Percentiles rank a stretch among this genome's conserved stretches.
phyloP scores from a whole-genome alignment of 2,329 filamentous ascomycete genomes.

The Xylariaceae sp. region DNA sequence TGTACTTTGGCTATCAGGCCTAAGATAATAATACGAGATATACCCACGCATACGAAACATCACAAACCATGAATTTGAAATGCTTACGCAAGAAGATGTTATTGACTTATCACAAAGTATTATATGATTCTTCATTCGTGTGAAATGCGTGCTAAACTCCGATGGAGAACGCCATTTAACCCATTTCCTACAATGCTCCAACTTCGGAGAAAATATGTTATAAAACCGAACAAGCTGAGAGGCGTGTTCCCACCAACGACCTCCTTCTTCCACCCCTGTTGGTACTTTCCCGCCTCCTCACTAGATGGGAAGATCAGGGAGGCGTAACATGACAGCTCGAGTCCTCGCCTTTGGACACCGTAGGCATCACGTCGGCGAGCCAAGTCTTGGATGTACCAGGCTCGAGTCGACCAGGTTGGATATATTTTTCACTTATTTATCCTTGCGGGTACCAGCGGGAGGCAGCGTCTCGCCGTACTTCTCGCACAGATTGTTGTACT shows the following conservation, averaged over 20 bases:
- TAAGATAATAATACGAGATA: too few relatives aligned
- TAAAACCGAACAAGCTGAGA: slow-evolving; percentile 1
- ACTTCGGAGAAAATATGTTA: neutral
- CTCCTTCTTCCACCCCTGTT: neutral
- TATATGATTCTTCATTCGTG: slow-evolving; percentile 6
- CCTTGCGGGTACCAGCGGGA: slow-evolving; percentile 53
- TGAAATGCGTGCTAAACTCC: slow-evolving; percentile 2
- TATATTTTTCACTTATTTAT: slow-evolving; percentile 35
- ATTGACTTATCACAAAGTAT: too few relatives aligned
- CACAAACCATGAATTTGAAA: too few relatives aligned
- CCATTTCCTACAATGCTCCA: neutral
- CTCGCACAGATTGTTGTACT: slow-evolving; percentile 83
- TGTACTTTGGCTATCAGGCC: too few relatives aligned
- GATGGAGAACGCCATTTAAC: neutral
- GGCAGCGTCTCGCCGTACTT: slow-evolving; percentile 60
- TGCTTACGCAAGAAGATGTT: too few relatives aligned
- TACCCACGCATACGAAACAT: too few relatives aligned
- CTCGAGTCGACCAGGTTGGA: neutral
- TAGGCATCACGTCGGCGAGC: neutral
- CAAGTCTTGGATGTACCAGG: neutral
- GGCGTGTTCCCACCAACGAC: neutral
- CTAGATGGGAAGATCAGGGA: slow-evolving; percentile 1
- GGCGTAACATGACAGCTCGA: slow-evolving; percentile 1
- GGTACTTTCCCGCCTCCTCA: neutral
- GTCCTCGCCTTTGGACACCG: too few relatives aligned